Evolutionary conservation across 345 rosid species (phyloP).

Genomic region (Linum lewisii): DNA sequence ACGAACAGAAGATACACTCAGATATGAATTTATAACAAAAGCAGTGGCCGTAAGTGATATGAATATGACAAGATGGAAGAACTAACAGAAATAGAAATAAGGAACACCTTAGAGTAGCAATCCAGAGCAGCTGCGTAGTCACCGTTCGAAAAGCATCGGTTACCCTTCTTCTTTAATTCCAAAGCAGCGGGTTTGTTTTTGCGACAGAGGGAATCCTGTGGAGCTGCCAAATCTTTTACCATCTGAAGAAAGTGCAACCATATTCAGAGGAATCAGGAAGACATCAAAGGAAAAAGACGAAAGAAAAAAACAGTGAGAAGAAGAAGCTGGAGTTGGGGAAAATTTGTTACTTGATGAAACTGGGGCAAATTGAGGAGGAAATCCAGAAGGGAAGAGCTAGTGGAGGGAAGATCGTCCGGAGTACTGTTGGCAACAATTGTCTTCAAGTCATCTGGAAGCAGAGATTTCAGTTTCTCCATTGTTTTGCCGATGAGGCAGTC

Average conservation of each 20-base stretch:
- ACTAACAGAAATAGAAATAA: neutral
- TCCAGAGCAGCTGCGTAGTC: slow-evolving; percentile 37
- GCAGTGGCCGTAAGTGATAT: neutral
- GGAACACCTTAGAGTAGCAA: slow-evolving; percentile 46
- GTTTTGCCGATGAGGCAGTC: neutral
- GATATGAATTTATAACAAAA: neutral
- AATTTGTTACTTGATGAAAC: slow-evolving; percentile 39
- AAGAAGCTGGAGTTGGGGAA: neutral
- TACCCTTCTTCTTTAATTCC: slow-evolving; percentile 54
- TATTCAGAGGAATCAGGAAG: neutral
- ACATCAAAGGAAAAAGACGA: neutral
- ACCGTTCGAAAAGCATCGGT: slow-evolving; percentile 35
- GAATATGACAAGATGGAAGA: slow-evolving; percentile 1
- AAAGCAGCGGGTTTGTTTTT: slow-evolving; percentile 51
- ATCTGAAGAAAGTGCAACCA: slow-evolving; percentile 17
- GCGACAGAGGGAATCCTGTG: slow-evolving; percentile 36
- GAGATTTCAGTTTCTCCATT: slow-evolving; percentile 36
- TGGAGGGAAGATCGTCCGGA: slow-evolving; percentile 33
- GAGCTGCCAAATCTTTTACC: slow-evolving; percentile 44
- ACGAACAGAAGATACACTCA: neutral
- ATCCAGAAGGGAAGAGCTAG: slow-evolving; percentile 42
- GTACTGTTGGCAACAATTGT: slow-evolving; percentile 32
- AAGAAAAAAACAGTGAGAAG: neutral
- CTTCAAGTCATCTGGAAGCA: slow-evolving; percentile 41
- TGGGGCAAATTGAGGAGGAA: slow-evolving; percentile 39